A percentile compares a stretch with the other conserved stretches of the same genome.
Conservation (phyloP, 129 eudicot genomes). For the sunflower (Helianthus annuus) region HanXRQr2.0-SUNRISE NC_035447.2:124377241-124377740, state of each 20-base stretch:
- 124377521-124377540: no score
- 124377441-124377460: neutral
- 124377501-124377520: no score
- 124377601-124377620: slow-evolving; percentile 25
- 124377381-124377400: slow-evolving; percentile 8
- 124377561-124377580: no score
- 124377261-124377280: slow-evolving; percentile 66
- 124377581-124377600: neutral
- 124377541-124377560: no score
- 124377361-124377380: slow-evolving; percentile 89
- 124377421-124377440: neutral
- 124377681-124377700: slow-evolving; percentile 22
- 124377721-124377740: slow-evolving; percentile 37
- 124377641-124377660: slow-evolving; percentile 18
- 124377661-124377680: slow-evolving; percentile 28
- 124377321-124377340: slow-evolving; percentile 97
- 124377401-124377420: neutral
- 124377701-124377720: slow-evolving; percentile 7
- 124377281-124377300: slow-evolving; percentile 87
- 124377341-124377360: slow-evolving; percentile 88
- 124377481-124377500: slow-evolving; percentile 7
- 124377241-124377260: slow-evolving; percentile 69
- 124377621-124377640: slow-evolving; percentile 31
- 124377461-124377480: no score
- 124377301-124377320: slow-evolving; percentile 95